phyloP scores from a whole-genome alignment of 2,329 filamentous ascomycete genomes.

The Ceratocystis diversiconidia region DNA sequence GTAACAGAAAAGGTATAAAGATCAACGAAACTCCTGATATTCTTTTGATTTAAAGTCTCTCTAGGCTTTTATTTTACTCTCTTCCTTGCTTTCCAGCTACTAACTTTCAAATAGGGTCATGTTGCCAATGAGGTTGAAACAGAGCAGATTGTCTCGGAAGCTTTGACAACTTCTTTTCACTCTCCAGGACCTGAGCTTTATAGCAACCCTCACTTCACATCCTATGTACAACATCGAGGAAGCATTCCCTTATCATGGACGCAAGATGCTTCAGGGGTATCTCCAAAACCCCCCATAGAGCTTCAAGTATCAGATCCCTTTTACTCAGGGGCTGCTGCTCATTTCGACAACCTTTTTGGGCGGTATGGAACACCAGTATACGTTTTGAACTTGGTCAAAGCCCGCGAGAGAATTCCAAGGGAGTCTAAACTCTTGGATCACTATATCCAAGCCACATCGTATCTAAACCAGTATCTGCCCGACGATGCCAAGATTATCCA shows the following conservation, averaged over 20 bases:
- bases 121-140: slow-evolving; percentile 98
- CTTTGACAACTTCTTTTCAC: slow-evolving; percentile 88
- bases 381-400: slow-evolving; percentile 80
- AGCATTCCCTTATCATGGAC: slow-evolving; percentile 97
- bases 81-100: neutral
- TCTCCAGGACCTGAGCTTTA: slow-evolving; percentile 74
- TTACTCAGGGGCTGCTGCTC: slow-evolving; percentile 79
- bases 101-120: slow-evolving; percentile 45
- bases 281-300: slow-evolving; percentile 91
- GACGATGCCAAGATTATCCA: slow-evolving; percentile 75
- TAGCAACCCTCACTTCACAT: slow-evolving; percentile 82
- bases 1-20: slow-evolving; percentile 62
- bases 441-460: slow-evolving; percentile 74
- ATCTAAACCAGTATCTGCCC: slow-evolving; percentile 89
- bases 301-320: slow-evolving; percentile 93
- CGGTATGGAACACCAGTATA: slow-evolving; percentile 88
- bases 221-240: slow-evolving; percentile 89
- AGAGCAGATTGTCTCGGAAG: slow-evolving; percentile 93
- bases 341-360: slow-evolving; percentile 90
- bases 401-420: slow-evolving; percentile 72
- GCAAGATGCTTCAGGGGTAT: slow-evolving; percentile 87
- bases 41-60: neutral
- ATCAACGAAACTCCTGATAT: neutral
- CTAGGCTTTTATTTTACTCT: neutral
- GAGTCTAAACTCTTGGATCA: slow-evolving; percentile 84